Conservation (phyloP, 495 filamentous ascomycete species). For the Penicillium angulare region DNA sequence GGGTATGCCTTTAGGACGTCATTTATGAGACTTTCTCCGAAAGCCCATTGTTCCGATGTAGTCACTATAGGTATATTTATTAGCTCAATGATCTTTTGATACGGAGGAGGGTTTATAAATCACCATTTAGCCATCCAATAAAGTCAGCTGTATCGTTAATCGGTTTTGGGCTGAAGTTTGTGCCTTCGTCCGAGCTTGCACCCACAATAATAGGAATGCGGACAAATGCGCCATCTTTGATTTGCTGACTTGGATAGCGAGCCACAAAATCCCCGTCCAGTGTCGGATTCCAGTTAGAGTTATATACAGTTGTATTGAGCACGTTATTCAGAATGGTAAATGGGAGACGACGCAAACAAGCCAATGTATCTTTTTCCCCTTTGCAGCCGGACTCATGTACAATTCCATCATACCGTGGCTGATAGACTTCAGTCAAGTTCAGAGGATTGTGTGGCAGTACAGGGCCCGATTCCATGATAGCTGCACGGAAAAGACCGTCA, state of each 20-base stretch:
- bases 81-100: no score
- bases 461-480: no score
- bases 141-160: not conserved
- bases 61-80: no score
- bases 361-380: not conserved
- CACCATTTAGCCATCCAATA: no score
- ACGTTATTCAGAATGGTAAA: not conserved
- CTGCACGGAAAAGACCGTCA: not conserved
- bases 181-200: not conserved
- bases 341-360: not conserved
- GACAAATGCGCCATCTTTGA: not conserved
- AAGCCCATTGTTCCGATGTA: not conserved
- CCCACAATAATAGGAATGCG: not conserved
- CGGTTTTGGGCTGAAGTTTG: not conserved
- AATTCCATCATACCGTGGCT: no score
- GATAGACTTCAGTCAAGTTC: no score
- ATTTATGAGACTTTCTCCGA: not conserved
- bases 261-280: constrained; percentile 1
- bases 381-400: no score
- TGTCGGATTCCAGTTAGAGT: not conserved
- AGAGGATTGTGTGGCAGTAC: no score
- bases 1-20: not conserved
- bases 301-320: not conserved
- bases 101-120: no score
- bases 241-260: not conserved